Percentiles rank a stretch among this genome's conserved stretches.
These are phyloP conservation scores for Capsella bursapastoris DNA, from an alignment of 345 rosid species.

Conservation along the genomic window DNA sequence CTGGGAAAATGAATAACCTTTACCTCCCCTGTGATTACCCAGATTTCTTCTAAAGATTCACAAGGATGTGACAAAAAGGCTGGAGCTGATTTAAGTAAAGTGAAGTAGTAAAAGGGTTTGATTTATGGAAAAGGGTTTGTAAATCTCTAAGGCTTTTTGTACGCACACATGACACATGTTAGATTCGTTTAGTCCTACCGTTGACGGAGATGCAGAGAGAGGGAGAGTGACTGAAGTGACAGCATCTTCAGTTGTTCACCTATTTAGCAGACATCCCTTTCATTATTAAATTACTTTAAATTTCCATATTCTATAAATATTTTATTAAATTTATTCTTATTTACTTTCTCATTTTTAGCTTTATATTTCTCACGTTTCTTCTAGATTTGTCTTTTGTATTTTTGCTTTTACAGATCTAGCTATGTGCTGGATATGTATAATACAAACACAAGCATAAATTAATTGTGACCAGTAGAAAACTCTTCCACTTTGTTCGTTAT, in stretches of 20 bases:
- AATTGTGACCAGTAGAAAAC: background rate
- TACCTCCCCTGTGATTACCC: background rate
- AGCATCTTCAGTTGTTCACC: constrained; percentile 5
- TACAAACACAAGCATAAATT: background rate
- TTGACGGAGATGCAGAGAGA: constrained; percentile 13
- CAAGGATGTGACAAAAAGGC: background rate
- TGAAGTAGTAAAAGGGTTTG: constrained; percentile 3
- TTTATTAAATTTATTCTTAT: background rate
- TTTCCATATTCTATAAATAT: background rate
- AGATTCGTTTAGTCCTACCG: constrained; percentile 22
- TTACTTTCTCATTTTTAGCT: background rate
- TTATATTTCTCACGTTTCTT: background rate
- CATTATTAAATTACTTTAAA: background rate
- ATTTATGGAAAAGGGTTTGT: constrained; percentile 1
- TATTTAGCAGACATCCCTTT: background rate
- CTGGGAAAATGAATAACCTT: background rate
- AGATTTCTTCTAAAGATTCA: constrained; percentile 3
- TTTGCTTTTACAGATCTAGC: background rate
- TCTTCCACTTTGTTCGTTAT: constrained; percentile 5
- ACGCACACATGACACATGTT: background rate
- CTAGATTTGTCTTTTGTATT: background rate
- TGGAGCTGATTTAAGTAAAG: constrained; percentile 5
- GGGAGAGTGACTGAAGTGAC: background rate
- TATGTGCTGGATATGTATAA: background rate
- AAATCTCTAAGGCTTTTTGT: constrained; percentile 13